Conservation (phyloP, 2,329 filamentous ascomycete genomes). For the Diaporthe aspalathi region DNA sequence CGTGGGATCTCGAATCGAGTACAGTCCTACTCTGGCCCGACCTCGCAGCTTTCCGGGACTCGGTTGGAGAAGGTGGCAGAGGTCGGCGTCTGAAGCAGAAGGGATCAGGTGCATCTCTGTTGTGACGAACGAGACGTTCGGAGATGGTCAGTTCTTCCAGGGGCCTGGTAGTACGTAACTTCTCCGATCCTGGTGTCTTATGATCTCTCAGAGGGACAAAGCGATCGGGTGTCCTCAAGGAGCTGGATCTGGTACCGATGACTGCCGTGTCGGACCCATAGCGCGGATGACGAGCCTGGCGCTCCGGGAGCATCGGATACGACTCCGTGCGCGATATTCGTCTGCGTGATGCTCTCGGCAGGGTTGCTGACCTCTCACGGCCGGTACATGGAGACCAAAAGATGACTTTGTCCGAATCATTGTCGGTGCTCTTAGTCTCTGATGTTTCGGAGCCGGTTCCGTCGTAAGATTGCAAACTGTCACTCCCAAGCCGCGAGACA, state of each 20-base stretch:
- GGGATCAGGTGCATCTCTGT: conserved; percentile 54
- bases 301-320: conserved; percentile 1
- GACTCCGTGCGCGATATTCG: conserved; percentile 36
- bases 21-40: conserved; percentile 35
- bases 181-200: conserved; percentile 52
- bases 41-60: conserved; percentile 32
- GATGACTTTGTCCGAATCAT: not conserved
- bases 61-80: conserved; percentile 37
- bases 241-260: conserved; percentile 27
- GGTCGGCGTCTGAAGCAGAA: conserved; percentile 53
- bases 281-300: conserved; percentile 24
- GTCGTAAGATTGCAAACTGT: conserved; percentile 32
- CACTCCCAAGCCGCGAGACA: conserved; percentile 4
- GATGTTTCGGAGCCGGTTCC: conserved; percentile 37
- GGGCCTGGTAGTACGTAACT: conserved; percentile 59
- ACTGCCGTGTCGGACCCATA: conserved; percentile 34
- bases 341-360: conserved; percentile 28
- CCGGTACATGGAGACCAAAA: conserved; percentile 1
- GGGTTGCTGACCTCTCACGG: conserved; percentile 19
- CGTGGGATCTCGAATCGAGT: conserved; percentile 26
- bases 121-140: conserved; percentile 59
- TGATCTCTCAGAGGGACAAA: conserved; percentile 61
- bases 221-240: conserved; percentile 55
- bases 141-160: conserved; percentile 54
- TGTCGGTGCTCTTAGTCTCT: not conserved